phyloP scores from a whole-genome alignment of 2,329 filamentous ascomycete genomes.

The Zopfia rhizophila region DNA sequence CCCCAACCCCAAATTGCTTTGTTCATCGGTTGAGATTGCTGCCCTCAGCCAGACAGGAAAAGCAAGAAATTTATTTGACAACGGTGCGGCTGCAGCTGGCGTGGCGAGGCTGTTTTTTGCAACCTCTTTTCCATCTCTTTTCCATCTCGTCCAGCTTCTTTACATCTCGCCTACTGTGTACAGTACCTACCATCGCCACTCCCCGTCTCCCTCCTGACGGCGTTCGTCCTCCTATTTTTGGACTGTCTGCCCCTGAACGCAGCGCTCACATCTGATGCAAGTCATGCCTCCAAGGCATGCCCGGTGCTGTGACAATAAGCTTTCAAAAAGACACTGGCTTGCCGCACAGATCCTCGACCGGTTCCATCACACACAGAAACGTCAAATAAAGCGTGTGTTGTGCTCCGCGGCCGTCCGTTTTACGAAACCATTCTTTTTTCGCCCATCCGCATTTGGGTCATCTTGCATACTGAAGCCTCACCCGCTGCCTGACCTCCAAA shows the following conservation, averaged over 20 bases:
- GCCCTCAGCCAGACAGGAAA: slow-evolving; percentile 11
- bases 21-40: too few species aligned
- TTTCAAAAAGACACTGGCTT: slow-evolving; percentile 27
- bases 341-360: slow-evolving; percentile 27
- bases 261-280: slow-evolving; percentile 31
- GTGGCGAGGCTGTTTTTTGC: background rate
- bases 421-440: background rate
- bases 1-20: too few species aligned
- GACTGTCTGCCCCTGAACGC: slow-evolving; percentile 13
- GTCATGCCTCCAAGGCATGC: slow-evolving; percentile 38
- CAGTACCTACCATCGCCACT: background rate
- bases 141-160: too few species aligned
- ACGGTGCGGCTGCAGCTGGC: slow-evolving; percentile 13
- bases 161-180: background rate
- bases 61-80: background rate
- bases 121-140: too few species aligned
- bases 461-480: slow-evolving; percentile 26
- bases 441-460: slow-evolving; percentile 19
- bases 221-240: slow-evolving; percentile 22
- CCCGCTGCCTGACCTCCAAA: slow-evolving; percentile 7
- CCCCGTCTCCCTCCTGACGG: slow-evolving; percentile 6
- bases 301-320: slow-evolving; percentile 40
- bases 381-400: slow-evolving; percentile 5
- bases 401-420: background rate
- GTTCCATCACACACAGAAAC: slow-evolving; percentile 25